These are phyloP conservation scores for Chalciporus pseudorubinellus DNA, from an alignment of 768 basidiomycete genomes.

Conservation along the genomic window DNA sequence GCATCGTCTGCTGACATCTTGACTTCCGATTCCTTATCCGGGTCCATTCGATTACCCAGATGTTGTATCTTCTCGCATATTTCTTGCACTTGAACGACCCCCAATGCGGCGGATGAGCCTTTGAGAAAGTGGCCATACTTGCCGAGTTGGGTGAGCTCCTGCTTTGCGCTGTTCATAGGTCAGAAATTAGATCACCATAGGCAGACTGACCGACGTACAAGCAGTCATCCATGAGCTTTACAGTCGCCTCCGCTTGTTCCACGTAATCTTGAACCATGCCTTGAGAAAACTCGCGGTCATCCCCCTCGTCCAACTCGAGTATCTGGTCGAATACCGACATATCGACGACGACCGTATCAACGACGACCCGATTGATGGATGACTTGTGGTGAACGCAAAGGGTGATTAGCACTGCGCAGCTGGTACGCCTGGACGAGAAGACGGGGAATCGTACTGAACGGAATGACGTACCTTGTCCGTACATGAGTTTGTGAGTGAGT, in stretches of 20 bases:
- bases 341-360: constrained; percentile 75
- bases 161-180: constrained; percentile 41
- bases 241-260: constrained; percentile 72
- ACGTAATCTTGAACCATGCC: constrained; percentile 82
- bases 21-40: constrained; percentile 51
- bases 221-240: constrained; percentile 71
- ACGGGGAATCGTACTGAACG: background rate
- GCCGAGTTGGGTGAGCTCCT: constrained; percentile 67
- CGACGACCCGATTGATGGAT: constrained; percentile 34
- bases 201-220: constrained; percentile 57
- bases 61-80: constrained; percentile 93
- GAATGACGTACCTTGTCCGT: constrained; percentile 27
- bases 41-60: constrained; percentile 55
- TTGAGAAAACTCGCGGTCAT: constrained; percentile 67
- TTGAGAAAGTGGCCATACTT: constrained; percentile 92
- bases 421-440: background rate
- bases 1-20: constrained; percentile 52
- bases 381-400: constrained; percentile 4
- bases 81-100: constrained; percentile 74
- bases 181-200: constrained; percentile 12
- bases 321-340: constrained; percentile 83
- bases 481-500: constrained; percentile 19
- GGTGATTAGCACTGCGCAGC: constrained; percentile 8
- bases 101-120: constrained; percentile 93
- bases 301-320: constrained; percentile 90